Conservation (phyloP, 1,139 yeast species). For the Tardiomyces depauwii region DNA sequence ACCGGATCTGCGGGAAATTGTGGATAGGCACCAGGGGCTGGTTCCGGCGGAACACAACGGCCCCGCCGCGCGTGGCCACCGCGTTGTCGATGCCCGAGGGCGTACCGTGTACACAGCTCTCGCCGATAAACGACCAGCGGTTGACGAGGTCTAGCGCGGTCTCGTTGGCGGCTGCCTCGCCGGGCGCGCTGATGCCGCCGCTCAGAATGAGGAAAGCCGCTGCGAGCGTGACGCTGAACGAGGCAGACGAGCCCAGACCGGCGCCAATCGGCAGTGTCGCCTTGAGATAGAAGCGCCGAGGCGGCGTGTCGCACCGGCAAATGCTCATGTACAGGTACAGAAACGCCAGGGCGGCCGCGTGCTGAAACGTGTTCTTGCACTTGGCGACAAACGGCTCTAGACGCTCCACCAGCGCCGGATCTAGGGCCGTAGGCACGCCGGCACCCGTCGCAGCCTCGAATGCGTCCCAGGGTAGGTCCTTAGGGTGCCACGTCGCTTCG, state of each 20-base stretch:
- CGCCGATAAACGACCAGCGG: conserved; percentile 86
- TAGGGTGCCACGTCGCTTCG: conserved; percentile 47
- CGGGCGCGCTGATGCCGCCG: conserved; percentile 32
- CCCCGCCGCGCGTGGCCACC: conserved; percentile 94
- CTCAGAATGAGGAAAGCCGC: conserved; percentile 62
- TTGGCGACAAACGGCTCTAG: conserved; percentile 34
- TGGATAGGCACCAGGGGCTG: conserved; percentile 35
- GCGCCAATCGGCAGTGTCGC: conserved; percentile 94
- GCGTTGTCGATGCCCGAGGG: conserved; percentile 98
- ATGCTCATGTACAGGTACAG: conserved; percentile 60
- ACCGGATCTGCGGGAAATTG: conserved; percentile 55
- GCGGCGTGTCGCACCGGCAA: conserved; percentile 37
- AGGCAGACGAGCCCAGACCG: conserved; percentile 92
- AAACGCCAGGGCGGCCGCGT: conserved; percentile 79
- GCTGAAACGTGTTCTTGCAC: conserved; percentile 47
- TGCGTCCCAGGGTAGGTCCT: conserved; percentile 41
- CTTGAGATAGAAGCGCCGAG: conserved; percentile 52
- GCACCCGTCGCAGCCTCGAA: conserved; percentile 4
- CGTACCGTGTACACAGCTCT: conserved; percentile 90
- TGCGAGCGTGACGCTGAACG: conserved; percentile 76
- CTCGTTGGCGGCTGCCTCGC: conserved; percentile 16
- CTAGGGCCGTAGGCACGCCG: conserved; percentile 40
- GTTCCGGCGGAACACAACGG: conserved; percentile 71
- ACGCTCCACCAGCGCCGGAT: conserved; percentile 46
- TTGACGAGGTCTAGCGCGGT: conserved; percentile 56